phyloP scores from a whole-genome alignment of 139 green algal genomes.

The Desmodesmus armatus region DNA sequence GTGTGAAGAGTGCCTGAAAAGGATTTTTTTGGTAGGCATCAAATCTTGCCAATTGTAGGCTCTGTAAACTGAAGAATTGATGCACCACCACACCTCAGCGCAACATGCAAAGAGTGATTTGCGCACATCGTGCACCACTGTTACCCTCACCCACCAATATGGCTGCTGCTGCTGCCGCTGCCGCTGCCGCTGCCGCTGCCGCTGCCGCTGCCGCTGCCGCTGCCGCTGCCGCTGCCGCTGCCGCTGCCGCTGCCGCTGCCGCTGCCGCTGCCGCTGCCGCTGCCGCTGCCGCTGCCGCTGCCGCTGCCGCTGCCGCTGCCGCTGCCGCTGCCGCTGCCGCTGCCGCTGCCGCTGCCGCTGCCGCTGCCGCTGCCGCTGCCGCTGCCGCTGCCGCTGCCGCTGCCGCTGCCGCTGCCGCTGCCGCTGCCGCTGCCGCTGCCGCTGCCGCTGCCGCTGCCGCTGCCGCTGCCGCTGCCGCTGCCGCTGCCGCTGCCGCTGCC shows the following conservation, averaged over 20 bases:
- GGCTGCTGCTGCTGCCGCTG: neutral
- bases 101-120: no score
- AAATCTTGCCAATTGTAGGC: no score
- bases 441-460: neutral
- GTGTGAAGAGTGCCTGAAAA: no score
- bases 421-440: neutral
- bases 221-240: neutral
- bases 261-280: neutral
- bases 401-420: neutral
- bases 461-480: neutral
- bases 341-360: neutral
- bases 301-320: neutral
- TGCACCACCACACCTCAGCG: no score
- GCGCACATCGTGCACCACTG: neutral
- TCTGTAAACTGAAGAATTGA: no score
- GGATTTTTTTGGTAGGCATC: no score
- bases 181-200: neutral
- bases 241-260: neutral
- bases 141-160: slow-evolving; percentile 23
- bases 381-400: neutral
- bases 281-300: neutral
- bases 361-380: neutral
- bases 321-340: neutral
- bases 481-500: neutral
- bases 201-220: neutral